A percentile compares a stretch with the other conserved stretches of the same genome.
Conservation (phyloP, 2,329 filamentous ascomycete genomes). For the Thelonectria blattea region DNA sequence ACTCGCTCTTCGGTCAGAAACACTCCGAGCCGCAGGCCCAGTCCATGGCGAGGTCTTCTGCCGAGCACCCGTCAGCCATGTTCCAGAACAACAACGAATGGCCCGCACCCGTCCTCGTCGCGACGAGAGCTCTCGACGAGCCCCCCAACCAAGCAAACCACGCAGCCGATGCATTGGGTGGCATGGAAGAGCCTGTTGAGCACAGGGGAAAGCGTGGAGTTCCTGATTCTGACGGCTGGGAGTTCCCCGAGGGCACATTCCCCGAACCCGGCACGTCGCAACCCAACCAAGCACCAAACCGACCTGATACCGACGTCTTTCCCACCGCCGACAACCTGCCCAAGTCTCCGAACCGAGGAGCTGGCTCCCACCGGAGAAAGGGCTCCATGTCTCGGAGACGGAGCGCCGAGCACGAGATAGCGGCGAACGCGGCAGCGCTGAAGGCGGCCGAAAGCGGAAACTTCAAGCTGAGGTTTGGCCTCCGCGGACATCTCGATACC, state of each 20-base stretch:
- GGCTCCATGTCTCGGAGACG: slow-evolving; percentile 77
- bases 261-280: slow-evolving; percentile 59
- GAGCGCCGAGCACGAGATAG: slow-evolving; percentile 70
- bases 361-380: slow-evolving; percentile 77
- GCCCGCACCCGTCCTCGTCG: slow-evolving; percentile 42
- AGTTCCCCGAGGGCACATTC: slow-evolving; percentile 83
- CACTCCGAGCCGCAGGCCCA: slow-evolving; percentile 50
- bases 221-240: slow-evolving; percentile 80
- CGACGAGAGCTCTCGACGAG: slow-evolving; percentile 45
- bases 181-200: slow-evolving; percentile 49
- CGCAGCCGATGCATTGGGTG: slow-evolving; percentile 47
- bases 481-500: slow-evolving; percentile 91
- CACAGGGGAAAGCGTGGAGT: slow-evolving; percentile 53
- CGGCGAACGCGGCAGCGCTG: slow-evolving; percentile 54
- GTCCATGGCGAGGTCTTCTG: slow-evolving; percentile 60
- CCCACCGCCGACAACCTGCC: slow-evolving; percentile 80
- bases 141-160: slow-evolving; percentile 44
- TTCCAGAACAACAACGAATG: slow-evolving; percentile 48
- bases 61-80: slow-evolving; percentile 53
- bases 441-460: slow-evolving; percentile 70
- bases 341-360: slow-evolving; percentile 77
- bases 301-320: slow-evolving; percentile 88
- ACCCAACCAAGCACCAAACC: slow-evolving; percentile 57
- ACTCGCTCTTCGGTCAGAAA: slow-evolving; percentile 43
- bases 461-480: slow-evolving; percentile 92